phyloP scores from a whole-genome alignment of 768 basidiomycete species.

The Lentinula guzmanii region DNA sequence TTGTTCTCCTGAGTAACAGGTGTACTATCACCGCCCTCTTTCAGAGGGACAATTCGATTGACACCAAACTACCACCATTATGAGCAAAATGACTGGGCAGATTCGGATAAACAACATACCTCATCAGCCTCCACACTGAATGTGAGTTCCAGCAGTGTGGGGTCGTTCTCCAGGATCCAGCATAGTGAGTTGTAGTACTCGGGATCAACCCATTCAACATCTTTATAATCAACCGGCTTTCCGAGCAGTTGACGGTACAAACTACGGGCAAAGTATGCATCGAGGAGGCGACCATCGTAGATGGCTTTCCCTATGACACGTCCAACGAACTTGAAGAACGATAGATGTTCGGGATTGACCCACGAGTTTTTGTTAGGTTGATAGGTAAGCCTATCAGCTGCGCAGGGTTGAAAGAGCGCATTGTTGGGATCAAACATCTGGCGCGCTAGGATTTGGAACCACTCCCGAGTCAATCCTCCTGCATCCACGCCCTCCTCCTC shows the following conservation, averaged over 20 bases:
- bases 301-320: conserved; percentile 97
- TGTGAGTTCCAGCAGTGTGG: conserved; percentile 77
- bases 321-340: conserved; percentile 98
- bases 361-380: conserved; percentile 92
- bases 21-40: conserved; percentile 76
- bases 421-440: conserved; percentile 99
- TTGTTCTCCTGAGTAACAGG: conserved; percentile 96
- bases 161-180: conserved; percentile 98
- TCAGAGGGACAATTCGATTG: conserved; percentile 82
- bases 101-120: conserved; percentile 34
- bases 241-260: conserved; percentile 93
- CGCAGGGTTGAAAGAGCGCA: conserved; percentile 96
- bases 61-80: conserved; percentile 67
- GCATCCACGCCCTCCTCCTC: conserved; percentile 98
- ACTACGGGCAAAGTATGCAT: conserved; percentile 97
- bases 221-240: conserved; percentile 91
- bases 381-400: conserved; percentile 90
- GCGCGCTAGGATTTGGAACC: conserved; percentile 96
- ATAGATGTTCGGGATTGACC: conserved; percentile 93
- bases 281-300: conserved; percentile 91
- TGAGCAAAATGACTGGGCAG: conserved; percentile 7
- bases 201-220: conserved; percentile 97
- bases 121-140: conserved; percentile 97
- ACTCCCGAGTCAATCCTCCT: conserved; percentile 95
- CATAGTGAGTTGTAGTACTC: conserved; percentile 97